phyloP scores from a whole-genome alignment of 352 stramenopile species.

The Pythium plurisporium region DNA sequence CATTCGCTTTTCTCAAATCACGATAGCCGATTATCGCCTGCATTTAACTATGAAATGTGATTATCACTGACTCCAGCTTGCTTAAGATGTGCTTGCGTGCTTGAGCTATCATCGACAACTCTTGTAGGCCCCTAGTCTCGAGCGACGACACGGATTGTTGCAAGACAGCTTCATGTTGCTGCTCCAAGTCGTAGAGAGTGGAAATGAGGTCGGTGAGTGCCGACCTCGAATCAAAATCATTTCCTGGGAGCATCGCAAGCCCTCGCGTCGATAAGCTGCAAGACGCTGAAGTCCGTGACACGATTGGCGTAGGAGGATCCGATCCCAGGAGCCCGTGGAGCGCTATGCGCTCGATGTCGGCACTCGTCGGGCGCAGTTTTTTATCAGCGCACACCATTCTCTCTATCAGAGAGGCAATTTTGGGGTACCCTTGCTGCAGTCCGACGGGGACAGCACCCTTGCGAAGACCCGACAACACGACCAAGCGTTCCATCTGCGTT shows the following conservation, averaged over 20 bases:
- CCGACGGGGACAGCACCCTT: slow-evolving; percentile 33
- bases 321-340: slow-evolving; percentile 1
- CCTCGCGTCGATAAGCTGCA: too few relatives aligned
- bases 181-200: not conserved
- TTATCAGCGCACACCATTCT: slow-evolving; percentile 49
- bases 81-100: not conserved
- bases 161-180: not conserved
- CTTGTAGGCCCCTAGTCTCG: not conserved
- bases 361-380: slow-evolving; percentile 35
- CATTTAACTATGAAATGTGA: not conserved
- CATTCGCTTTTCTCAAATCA: too few relatives aligned
- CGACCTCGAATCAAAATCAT: too few relatives aligned
- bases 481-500: slow-evolving; percentile 76
- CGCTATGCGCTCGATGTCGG: slow-evolving; percentile 37
- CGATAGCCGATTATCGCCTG: too few relatives aligned
- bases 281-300: slow-evolving; percentile 1
- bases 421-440: slow-evolving; percentile 32
- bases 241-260: too few relatives aligned
- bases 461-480: slow-evolving; percentile 44
- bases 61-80: not conserved
- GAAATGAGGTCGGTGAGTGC: not conserved
- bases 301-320: not conserved
- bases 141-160: not conserved
- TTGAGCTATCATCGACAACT: not conserved
- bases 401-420: slow-evolving; percentile 41